Base-by-base conservation (phyloP, 345 rosid species). In the Aurinia saxatilis region DNA sequence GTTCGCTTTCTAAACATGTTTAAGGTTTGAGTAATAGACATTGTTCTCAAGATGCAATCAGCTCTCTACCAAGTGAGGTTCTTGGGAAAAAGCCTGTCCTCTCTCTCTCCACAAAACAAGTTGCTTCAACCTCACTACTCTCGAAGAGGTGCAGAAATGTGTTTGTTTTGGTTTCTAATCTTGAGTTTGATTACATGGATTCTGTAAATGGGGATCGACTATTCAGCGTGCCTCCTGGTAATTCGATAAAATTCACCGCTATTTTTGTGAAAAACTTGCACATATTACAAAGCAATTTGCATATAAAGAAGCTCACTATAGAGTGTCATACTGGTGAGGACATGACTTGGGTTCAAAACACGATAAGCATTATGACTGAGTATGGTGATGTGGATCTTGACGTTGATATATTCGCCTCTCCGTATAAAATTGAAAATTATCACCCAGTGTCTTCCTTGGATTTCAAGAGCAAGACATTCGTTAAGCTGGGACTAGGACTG, bases 41-140 rank as follows among this genome's bases (percentile, higher is more conserved):
- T 57, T n/a, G n/a, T n/a, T n/a, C n/a, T n/a, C n/a, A n/a, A 50
- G 63, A 57, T 57, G 45, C 7, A 12, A 30, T 58, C 16, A 58
- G 51, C 17, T 2, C 1, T 58, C 23, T 58, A 44, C 51, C 63
- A 17, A 17, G 42, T 17, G 51, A 58, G 2, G 1, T 42, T 29
- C 29, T 58, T 17, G 39, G 38, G 12, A n/a, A 27, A 16, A 27
- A 31, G 42, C 7, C 10, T 58, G 8, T 58, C 63, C 0, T 58
- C 30, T 29, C 27, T 58, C 40, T n/a, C n/a, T 4, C 56, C 5
- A 47, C 66, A 13, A 61, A 48, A 10, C 8, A 36, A 1, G 66
- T 46, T 21, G 56, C 56, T 36, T 48, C 35, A 8, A 61, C 56
- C 0, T 48, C 66, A 4, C 13, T 23, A 13, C 56, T 61, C 25